Base-by-base conservation (phyloP, 2,329 filamentous ascomycete genomes). In the Basipetospora chlamydospora region DNA sequence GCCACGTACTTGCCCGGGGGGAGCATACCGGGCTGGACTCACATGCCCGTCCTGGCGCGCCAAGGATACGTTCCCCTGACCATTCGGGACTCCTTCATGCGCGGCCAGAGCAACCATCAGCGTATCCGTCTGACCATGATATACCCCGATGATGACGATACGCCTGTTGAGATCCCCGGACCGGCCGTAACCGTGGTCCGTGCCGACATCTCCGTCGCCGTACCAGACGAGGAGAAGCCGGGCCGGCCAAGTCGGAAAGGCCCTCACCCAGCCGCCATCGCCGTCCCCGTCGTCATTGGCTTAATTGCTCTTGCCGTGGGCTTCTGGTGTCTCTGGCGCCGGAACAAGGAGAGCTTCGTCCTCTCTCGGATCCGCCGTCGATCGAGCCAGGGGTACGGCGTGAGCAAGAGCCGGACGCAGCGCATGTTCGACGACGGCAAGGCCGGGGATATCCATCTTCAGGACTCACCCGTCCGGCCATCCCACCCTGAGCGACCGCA, bases 51-150 rank as follows among this genome's bases (percentile, higher is more conserved):
- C 15, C 39, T 41, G 17, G 51, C 49, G 22, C 39, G 37, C n/a
- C 28, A 39, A 2, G 56, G 55, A 32, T 58, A 49, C 46, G 49
- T 43, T 35, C 40, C 44, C 16, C 54, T 53, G 46, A 37, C 34
- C 10, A 37, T 43, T 16, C 15, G 15, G 13, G 37, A 39, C 15
- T 20, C 30, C n/a, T 39, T 33, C 13, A n/a, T 28, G 30, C 30
- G 23, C 21, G 37, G 37, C 29, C 18, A 20, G 7, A 44, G 46
- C 4, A 12, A 31, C 23, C 41, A 15, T 20, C 32, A 39, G 26
- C 15, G 28, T 10, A 25, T 39, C 11, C 15, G 15, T n/a, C 23
- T 34, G 15, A 18, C 28, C 17, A 20, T 39, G 16, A 17, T 12
- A 12, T 39, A 48, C 35, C 44, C 54, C 20, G 42, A 52, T 11